phyloP scores from a whole-genome alignment of 192 early-diverging fungal genomes.

The Ambispora gerdemannii region DNA sequence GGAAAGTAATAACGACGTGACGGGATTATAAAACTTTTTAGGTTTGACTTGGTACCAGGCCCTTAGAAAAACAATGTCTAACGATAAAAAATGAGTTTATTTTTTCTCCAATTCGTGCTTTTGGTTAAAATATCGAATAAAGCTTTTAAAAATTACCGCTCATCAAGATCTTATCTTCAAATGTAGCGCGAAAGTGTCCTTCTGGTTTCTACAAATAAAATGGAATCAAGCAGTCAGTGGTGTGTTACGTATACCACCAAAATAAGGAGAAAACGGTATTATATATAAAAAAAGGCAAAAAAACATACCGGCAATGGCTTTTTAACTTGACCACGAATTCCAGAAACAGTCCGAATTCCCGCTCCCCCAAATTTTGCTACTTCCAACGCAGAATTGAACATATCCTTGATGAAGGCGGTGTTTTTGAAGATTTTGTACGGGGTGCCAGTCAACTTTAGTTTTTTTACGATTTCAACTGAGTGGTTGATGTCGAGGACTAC shows the following conservation, averaged over 20 bases:
- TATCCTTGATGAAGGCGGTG: slow-evolving; percentile 96
- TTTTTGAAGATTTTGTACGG: slow-evolving; percentile 96
- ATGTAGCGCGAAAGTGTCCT: slow-evolving; percentile 93
- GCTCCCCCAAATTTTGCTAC: slow-evolving; percentile 99
- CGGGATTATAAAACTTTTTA: slow-evolving; percentile 96
- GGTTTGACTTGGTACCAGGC: slow-evolving; percentile 97
- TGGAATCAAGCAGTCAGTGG: no score
- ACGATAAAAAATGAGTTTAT: slow-evolving; percentile 24
- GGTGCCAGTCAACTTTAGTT: slow-evolving; percentile 94
- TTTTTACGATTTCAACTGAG: slow-evolving; percentile 94
- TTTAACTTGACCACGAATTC: slow-evolving; percentile 97
- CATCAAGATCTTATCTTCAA: slow-evolving; percentile 96
- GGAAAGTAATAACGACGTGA: slow-evolving; percentile 82
- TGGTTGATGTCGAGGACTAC: slow-evolving; percentile 92
- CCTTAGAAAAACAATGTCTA: slow-evolving; percentile 95
- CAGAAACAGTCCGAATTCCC: slow-evolving; percentile 90
- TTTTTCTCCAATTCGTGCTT: no score
- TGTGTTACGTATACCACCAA: not conserved
- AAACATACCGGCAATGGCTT: slow-evolving; percentile 67
- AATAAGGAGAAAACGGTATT: not conserved
- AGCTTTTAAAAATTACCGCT: slow-evolving; percentile 53
- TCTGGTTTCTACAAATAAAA: slow-evolving; percentile 62
- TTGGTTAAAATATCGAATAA: not conserved
- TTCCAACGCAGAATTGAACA: slow-evolving; percentile 95
- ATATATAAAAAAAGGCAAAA: not conserved